Evolutionary conservation across 805 yeast genomes (phyloP).

Genomic region (Ogataea parapolymorpha): DNA sequence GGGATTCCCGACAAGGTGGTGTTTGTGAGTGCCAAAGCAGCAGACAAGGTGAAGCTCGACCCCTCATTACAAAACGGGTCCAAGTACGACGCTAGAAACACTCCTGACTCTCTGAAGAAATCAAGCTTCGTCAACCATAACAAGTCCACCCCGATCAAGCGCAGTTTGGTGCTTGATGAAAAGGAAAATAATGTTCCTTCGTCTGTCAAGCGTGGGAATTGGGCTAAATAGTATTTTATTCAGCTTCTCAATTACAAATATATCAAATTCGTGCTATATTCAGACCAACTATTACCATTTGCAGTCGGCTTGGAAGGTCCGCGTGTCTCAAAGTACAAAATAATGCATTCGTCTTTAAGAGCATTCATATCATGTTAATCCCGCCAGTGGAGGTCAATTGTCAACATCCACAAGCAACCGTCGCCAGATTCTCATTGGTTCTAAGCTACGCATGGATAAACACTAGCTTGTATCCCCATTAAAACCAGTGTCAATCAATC

Average conservation of each 20-base stretch:
- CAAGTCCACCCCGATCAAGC: constrained; percentile 60
- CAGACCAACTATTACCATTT: no score
- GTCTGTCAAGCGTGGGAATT: constrained; percentile 14
- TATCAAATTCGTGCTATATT: not conserved
- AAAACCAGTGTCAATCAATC: no score
- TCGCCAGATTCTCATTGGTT: no score
- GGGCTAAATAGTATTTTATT: constrained; percentile 1
- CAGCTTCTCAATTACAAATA: not conserved
- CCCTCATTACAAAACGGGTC: constrained; percentile 37
- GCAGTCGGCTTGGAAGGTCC: no score
- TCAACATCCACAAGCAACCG: no score
- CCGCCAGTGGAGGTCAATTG: no score
- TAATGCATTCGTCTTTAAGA: no score
- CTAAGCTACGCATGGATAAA: no score
- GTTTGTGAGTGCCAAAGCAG: constrained; percentile 66
- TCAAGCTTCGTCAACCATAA: constrained; percentile 57
- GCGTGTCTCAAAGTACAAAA: no score
- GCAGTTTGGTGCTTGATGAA: constrained; percentile 28
- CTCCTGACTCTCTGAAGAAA: constrained; percentile 52
- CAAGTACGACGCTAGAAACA: constrained; percentile 54
- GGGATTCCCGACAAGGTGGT: constrained; percentile 27
- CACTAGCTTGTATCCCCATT: no score
- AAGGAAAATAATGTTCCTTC: constrained; percentile 12
- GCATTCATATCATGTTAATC: no score
- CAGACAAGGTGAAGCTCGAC: constrained; percentile 50